Evolutionary conservation across 352 stramenopile genomes (phyloP), one percentile per base, ranked within the genome.

Genomic region (Phytophthora agathidicida): DNA sequence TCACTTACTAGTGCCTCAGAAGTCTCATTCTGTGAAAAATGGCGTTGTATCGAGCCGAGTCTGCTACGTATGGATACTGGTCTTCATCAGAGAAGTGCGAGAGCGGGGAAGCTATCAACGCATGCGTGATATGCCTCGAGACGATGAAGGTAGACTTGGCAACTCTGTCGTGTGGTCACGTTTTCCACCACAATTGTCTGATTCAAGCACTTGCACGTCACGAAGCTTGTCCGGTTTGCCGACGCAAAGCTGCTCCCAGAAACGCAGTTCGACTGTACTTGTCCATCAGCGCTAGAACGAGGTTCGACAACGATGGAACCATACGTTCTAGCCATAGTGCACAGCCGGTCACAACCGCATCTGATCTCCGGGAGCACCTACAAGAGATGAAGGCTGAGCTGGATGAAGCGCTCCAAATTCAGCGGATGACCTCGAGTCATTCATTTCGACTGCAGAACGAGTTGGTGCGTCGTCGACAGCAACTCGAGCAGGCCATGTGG

Each of bases 91-190:
- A 3, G 7, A 55, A 38, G 19, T 22, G 14, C 33, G 27, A 60
- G 20, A 49, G 24, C 31, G 14, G 11, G 41, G 33, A 35, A 53
- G 31, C 8, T 1, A 6, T 7, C 16, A 64, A 22, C 6, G 24
- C 26, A 17, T 86, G 73, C 37, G 68, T 32, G 1, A 68, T 86
- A 37, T 86, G 76, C 20, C 66, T 83, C 14, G 73, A 82, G 36
- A 50, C 31, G 14, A 61, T 86, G 50, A 30, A 57, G 41, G 53
- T 37, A 19, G 45, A 66, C 23, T 43, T 83, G 33, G 54, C 68
- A 30, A 41, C 73, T 11, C 32, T 86, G 20, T 28, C 23, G 20
- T 80, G 71, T 14, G 73, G 73, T 7, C 76, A 84, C 38, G 71
- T 84, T 13, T 82, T 84, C 19, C 73, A 86, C 31, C 23, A 65